Percentiles rank a stretch among this genome's conserved stretches.
Evolutionary conservation across 306 rosid species (phyloP).

Genomic region (Ziziphus jujuba): DNA sequence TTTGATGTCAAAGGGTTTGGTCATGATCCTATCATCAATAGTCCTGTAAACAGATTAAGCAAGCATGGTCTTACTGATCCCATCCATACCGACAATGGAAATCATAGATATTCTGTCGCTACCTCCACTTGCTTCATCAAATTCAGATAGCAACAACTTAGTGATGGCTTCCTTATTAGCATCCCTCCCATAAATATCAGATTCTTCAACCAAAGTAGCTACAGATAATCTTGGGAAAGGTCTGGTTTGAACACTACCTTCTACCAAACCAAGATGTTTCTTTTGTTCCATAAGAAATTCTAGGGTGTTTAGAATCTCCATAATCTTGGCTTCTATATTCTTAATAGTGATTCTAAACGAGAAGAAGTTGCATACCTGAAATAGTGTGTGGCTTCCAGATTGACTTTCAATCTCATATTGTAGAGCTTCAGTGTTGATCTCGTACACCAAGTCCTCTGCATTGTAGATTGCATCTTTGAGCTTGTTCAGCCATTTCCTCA

Average conservation of each 20-base stretch:
- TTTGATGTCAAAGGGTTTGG: neutral
- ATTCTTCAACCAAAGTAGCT: neutral
- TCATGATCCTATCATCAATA: neutral
- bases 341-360: neutral
- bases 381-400: no score
- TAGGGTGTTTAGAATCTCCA: neutral
- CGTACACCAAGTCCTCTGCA: no score
- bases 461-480: no score
- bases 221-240: neutral
- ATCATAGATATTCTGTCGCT: neutral
- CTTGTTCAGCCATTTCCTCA: no score
- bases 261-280: neutral
- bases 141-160: neutral
- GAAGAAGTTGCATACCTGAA: no score
- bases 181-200: slow-evolving; percentile 6
- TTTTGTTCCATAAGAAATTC: neutral
- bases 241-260: neutral
- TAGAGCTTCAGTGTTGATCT: no score
- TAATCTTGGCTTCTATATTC: neutral
- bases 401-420: no score
- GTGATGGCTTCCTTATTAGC: neutral
- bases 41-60: neutral
- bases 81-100: neutral
- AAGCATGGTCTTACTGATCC: slow-evolving; percentile 8
- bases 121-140: neutral